Evolutionary conservation across 352 stramenopile genomes (phyloP), one percentile per base, ranked within the genome.

Genomic region (Pythium utonaiense): DNA sequence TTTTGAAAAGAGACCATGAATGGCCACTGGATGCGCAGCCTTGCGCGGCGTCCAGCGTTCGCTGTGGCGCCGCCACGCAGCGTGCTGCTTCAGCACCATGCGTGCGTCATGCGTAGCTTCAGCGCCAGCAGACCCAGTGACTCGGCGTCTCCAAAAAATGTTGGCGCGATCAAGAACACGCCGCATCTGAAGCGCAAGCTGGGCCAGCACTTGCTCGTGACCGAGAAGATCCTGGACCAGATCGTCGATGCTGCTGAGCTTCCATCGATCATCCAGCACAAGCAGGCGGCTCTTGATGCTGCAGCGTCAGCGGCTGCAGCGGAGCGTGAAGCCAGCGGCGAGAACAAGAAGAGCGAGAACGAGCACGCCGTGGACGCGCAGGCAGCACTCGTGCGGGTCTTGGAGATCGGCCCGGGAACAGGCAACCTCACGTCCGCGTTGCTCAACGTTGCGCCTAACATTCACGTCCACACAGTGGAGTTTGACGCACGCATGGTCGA

Each of bases 361-460:
- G n/a, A 54, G 60, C 14, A 28, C 19, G 3, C 25, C 45, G 31
- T 44, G 27, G 13, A 53, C 25, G 6, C 22, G 21, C 30, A 17
- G 28, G 16, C n/a, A n/a, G n/a, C 16, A 14, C 24, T 53, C 17
- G 58, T 88, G 40, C 77, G 71, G n/a, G 77, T 96, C 33, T 74
- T 96, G 24, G 86, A 96, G 64, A 89, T 96, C 51, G 86, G 86
- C 13, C 85, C 86, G 0, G 86, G 86, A 16, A 96, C 84, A 7
- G 86, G 86, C 50, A 96, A 96, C 54, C 71, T 96, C 41, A 96
- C 86, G 61, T 83, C 86, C n/a, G 73, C 80, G 27, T 53, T 96
- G 56, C 70, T 96, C 33, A 59, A 71, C 28, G 48, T 73, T 13
- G 67, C 70, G 8, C 68, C 77, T 1, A 64, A 67, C 2, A 66